Evolutionary conservation across 2,329 filamentous ascomycete species (phyloP), one percentile per base, ranked within the genome.

Genomic region (Nemania sp.): DNA sequence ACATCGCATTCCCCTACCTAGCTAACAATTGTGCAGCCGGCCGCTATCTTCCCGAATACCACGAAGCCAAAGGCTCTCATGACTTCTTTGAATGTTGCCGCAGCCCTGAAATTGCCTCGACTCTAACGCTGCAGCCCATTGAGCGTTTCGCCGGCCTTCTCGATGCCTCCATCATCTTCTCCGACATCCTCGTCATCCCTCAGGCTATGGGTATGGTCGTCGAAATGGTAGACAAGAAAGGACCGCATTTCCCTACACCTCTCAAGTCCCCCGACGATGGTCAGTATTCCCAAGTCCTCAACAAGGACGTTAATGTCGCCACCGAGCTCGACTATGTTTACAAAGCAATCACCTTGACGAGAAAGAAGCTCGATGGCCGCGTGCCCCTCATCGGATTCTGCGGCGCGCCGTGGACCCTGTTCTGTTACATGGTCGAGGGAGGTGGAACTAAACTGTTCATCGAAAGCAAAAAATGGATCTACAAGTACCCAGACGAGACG

Each of bases 71-170:
- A 76, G 93, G 88, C 64, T 81, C 75, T 49, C 84, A 88, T 61
- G 94, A 99, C 77, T 99, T 99, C 77, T 99, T 99, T 78, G 91
- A 91, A 76, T 97, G 93, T 82, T 99, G 94, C 73, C 91, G 94
- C 50, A 84, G 86, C 67, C 91, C 94, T 52, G 91, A 97, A 72
- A 86, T 97, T 60, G 91, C 94, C 45, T 97, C 91, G 26, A 95
- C 89, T 33, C 78, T 99, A 64, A 99, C 94, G 5, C 82, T 99
- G 23, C 94, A 99, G 74, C 94, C 94, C 48, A 86, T 99, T 66
- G 91, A 97, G 65, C 91, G 94, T 48, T 99, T 86, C 70, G 86
- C 82, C 36, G 92, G 91, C 37, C 86, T 99, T 57, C 84, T 99
- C 64, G 94, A 99, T 73, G 93, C 91, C 23, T 92, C 94, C 56